Evolutionary conservation across 345 rosid genomes (phyloP).

Genomic region (Eutrema heterophyllum): DNA sequence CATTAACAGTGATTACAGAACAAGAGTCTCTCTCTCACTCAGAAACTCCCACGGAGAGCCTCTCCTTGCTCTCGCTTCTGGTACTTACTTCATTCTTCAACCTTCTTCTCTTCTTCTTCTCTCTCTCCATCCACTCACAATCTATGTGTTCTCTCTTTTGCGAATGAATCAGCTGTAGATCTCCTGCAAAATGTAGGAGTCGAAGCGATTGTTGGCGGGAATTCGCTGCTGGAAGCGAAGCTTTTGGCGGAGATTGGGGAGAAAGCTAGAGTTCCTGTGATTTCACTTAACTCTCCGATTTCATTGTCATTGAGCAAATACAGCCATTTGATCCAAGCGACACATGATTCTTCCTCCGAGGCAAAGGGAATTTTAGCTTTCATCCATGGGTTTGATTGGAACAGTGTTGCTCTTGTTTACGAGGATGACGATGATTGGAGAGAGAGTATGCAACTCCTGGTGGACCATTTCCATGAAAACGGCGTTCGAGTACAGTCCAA

Average conservation of each 20-base stretch:
- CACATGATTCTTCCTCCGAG: slow-evolving; percentile 22
- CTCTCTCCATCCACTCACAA: not conserved
- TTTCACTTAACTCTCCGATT: slow-evolving; percentile 16
- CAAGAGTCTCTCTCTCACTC: slow-evolving; percentile 1
- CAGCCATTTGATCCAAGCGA: slow-evolving; percentile 24
- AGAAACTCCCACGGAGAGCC: slow-evolving; percentile 28
- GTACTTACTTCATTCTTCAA: not conserved
- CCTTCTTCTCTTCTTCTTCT: not conserved
- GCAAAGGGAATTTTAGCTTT: slow-evolving; percentile 25
- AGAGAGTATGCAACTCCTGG: slow-evolving; percentile 12
- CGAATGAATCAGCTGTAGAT: slow-evolving; percentile 20
- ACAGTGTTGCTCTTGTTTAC: slow-evolving; percentile 20
- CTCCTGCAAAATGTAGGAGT: slow-evolving; percentile 3
- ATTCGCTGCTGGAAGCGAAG: slow-evolving; percentile 14
- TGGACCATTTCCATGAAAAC: slow-evolving; percentile 1
- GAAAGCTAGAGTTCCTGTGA: slow-evolving; percentile 28
- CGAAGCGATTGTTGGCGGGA: slow-evolving; percentile 12
- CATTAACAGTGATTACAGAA: not conserved
- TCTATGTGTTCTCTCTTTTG: not conserved
- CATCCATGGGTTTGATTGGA: slow-evolving; percentile 26
- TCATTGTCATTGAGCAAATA: slow-evolving; percentile 3
- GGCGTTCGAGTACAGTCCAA: not conserved
- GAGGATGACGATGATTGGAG: slow-evolving; percentile 30
- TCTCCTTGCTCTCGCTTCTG: slow-evolving; percentile 25
- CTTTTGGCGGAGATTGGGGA: slow-evolving; percentile 30